phyloP scores from a whole-genome alignment of 2,329 filamentous ascomycete genomes.

The Fusarium sp. region DNA sequence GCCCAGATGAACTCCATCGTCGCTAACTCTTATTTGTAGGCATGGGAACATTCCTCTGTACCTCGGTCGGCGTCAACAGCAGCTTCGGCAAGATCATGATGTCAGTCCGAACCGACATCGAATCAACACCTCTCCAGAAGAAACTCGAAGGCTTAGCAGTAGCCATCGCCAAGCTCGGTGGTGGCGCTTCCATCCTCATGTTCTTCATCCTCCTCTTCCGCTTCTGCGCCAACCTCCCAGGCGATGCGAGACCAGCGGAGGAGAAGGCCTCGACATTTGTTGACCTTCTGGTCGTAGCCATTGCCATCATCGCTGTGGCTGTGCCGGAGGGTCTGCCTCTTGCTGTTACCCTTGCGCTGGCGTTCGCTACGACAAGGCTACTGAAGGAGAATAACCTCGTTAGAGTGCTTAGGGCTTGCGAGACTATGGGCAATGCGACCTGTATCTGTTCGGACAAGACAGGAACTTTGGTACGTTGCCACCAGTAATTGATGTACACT shows the following conservation, averaged over 20 bases:
- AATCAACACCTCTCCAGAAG: constrained; percentile 81
- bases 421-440: constrained; percentile 85
- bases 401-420: constrained; percentile 80
- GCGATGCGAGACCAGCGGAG: constrained; percentile 67
- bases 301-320: constrained; percentile 84
- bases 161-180: constrained; percentile 83
- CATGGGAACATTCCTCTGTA: constrained; percentile 77
- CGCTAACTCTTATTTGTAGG: neutral
- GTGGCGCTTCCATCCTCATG: constrained; percentile 80
- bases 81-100: constrained; percentile 82
- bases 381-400: constrained; percentile 83
- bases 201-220: constrained; percentile 90
- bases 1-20: no score
- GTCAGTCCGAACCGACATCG: constrained; percentile 78
- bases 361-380: constrained; percentile 83
- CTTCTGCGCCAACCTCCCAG: constrained; percentile 78
- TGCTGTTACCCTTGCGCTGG: constrained; percentile 81
- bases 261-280: constrained; percentile 84
- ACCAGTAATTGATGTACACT: accelerated
- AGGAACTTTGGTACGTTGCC: constrained; percentile 63
- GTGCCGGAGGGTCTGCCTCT: constrained; percentile 83
- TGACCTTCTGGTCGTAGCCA: constrained; percentile 81
- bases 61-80: constrained; percentile 79
- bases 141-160: constrained; percentile 82
- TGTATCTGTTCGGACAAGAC: constrained; percentile 78